Conservation (phyloP, 169 alveolate species). For the Babesia sp. region DNA sequence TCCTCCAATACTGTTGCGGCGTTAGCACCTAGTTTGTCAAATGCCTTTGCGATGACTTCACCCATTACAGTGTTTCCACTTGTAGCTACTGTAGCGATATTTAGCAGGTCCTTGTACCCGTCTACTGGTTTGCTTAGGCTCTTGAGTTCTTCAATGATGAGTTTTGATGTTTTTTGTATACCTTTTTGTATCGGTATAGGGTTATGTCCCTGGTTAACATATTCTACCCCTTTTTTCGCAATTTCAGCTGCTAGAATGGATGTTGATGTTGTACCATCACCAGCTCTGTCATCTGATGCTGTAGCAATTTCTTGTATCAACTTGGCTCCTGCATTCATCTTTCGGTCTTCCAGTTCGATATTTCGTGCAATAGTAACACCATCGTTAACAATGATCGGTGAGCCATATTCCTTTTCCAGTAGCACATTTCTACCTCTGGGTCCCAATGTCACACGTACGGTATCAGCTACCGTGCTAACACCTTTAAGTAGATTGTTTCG, state of each 20-base stretch:
- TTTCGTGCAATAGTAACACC: slow-evolving; percentile 89
- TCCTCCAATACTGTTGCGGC: slow-evolving; percentile 86
- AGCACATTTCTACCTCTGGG: slow-evolving; percentile 88
- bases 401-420: slow-evolving; percentile 85
- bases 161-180: slow-evolving; percentile 81
- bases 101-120: slow-evolving; percentile 79
- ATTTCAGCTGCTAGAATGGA: slow-evolving; percentile 86
- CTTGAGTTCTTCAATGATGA: slow-evolving; percentile 82
- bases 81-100: slow-evolving; percentile 87
- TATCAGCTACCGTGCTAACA: slow-evolving; percentile 80
- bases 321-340: slow-evolving; percentile 86
- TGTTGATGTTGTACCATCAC: slow-evolving; percentile 91
- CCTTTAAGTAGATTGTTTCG: slow-evolving; percentile 81
- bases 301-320: slow-evolving; percentile 86
- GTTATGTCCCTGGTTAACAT: slow-evolving; percentile 86
- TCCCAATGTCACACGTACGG: slow-evolving; percentile 86
- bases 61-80: slow-evolving; percentile 87
- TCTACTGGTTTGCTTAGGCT: slow-evolving; percentile 81
- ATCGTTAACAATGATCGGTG: slow-evolving; percentile 86
- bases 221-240: slow-evolving; percentile 82
- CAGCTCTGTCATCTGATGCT: slow-evolving; percentile 87
- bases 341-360: slow-evolving; percentile 81
- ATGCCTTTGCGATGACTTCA: slow-evolving; percentile 83
- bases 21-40: slow-evolving; percentile 84
- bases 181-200: slow-evolving; percentile 86